These are phyloP conservation scores for Ophiocordyceps robertsii DNA, from an alignment of 2,329 filamentous ascomycete species.

Conservation along the genomic window DNA sequence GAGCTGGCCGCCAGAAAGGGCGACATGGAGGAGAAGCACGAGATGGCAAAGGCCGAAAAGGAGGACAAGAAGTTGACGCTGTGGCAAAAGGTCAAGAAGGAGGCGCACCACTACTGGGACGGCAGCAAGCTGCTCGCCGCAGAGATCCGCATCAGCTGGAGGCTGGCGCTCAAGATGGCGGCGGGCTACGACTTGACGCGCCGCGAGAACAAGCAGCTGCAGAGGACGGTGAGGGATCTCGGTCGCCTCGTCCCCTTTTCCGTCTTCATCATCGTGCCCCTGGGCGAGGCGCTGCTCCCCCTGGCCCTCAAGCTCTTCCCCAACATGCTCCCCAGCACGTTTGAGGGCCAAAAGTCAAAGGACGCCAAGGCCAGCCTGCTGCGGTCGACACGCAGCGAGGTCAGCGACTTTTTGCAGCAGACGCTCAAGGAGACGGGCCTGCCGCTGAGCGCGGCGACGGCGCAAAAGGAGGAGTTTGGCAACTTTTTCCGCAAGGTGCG, in stretches of 20 bases:
- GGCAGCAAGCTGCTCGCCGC: constrained; percentile 88
- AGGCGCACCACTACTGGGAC: constrained; percentile 92
- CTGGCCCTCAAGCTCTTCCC: constrained; percentile 91
- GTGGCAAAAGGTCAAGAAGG: constrained; percentile 89
- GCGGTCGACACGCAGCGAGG: constrained; percentile 80
- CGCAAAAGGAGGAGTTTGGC: constrained; percentile 85
- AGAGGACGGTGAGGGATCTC: constrained; percentile 86
- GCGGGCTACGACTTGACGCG: constrained; percentile 93
- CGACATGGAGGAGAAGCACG: constrained; percentile 45
- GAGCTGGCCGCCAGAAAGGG: constrained; percentile 54
- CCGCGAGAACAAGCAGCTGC: constrained; percentile 83
- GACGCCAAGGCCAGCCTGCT: constrained; percentile 76
- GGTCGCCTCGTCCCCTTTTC: constrained; percentile 90
- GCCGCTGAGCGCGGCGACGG: constrained; percentile 68
- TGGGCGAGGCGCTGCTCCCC: constrained; percentile 84
- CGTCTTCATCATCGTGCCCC: constrained; percentile 91
- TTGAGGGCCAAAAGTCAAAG: constrained; percentile 81
- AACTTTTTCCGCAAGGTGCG: constrained; percentile 97
- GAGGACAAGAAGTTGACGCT: constrained; percentile 78
- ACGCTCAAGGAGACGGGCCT: constrained; percentile 90
- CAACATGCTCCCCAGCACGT: constrained; percentile 93
- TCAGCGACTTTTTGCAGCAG: constrained; percentile 76
- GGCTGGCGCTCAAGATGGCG: constrained; percentile 90
- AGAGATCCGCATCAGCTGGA: constrained; percentile 85
- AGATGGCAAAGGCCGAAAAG: constrained; percentile 41